phyloP scores from a whole-genome alignment of 345 rosid species.

The Xanthoceras sorbifolium region DNA sequence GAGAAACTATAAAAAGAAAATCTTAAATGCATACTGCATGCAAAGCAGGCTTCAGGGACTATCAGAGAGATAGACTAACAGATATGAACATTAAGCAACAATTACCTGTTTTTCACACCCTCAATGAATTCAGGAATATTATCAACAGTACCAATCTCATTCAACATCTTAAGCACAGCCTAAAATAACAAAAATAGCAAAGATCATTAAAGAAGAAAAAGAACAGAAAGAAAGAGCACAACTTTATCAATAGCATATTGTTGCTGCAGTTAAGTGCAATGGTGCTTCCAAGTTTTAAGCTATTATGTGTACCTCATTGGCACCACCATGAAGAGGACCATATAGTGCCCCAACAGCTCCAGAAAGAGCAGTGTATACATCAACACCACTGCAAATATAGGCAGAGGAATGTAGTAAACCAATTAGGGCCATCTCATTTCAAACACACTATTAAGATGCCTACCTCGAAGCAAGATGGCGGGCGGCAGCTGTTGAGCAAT shows the following conservation, averaged over 20 bases:
- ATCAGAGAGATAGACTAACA: background rate
- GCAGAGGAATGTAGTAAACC: background rate
- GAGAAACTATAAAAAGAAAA: background rate
- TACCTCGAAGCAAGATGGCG: conserved; percentile 98
- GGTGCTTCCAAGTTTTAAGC: background rate
- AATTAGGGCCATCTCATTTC: conserved; percentile 3
- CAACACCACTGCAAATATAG: conserved; percentile 72
- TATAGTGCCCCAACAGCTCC: conserved; percentile 97
- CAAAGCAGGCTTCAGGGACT: background rate
- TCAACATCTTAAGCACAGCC: conserved; percentile 99
- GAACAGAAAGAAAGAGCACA: conserved; percentile 8
- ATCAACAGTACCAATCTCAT: conserved; percentile 84
- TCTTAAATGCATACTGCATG: background rate
- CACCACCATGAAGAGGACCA: conserved; percentile 99
- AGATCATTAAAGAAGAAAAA: conserved; percentile 7
- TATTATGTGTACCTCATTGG: conserved; percentile 70
- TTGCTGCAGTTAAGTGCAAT: background rate
- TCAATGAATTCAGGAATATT: conserved; percentile 92
- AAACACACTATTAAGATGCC: conserved; percentile 13
- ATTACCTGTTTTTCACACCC: conserved; percentile 91
- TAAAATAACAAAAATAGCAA: conserved; percentile 33
- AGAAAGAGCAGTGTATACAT: conserved; percentile 88
- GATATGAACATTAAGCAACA: background rate
- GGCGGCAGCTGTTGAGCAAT: conserved; percentile 95
- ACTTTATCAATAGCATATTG: conserved; percentile 8